Percentiles rank a stretch among this genome's conserved stretches.
Evolutionary conservation across 805 yeast genomes (phyloP).

Genomic region (Pachysolen tannophilus): DNA sequence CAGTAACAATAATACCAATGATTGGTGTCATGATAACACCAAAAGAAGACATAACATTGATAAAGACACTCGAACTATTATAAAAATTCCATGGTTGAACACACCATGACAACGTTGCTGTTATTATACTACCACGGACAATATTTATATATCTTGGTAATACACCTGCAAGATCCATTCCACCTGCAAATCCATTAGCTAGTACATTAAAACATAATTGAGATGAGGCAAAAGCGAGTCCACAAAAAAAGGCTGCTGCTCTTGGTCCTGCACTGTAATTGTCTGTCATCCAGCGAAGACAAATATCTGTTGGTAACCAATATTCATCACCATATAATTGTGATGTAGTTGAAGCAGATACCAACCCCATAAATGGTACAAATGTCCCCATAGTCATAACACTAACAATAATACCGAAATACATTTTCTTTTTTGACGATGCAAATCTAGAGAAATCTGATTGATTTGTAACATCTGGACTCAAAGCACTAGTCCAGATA

Average conservation of each 20-base stretch:
- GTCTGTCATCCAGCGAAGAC: slow-evolving; percentile 17
- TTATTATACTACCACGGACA: slow-evolving; percentile 26
- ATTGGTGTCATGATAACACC: slow-evolving; percentile 29
- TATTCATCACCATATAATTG: slow-evolving; percentile 26
- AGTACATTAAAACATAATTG: slow-evolving; percentile 28
- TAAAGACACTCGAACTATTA: slow-evolving; percentile 26
- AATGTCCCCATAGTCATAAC: slow-evolving; percentile 28
- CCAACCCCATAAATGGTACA: slow-evolving; percentile 31
- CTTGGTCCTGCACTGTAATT: slow-evolving; percentile 26
- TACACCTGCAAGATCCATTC: slow-evolving; percentile 34
- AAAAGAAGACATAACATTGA: slow-evolving; percentile 30
- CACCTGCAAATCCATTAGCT: slow-evolving; percentile 29
- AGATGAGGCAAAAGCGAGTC: slow-evolving; percentile 25
- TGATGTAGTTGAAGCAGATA: slow-evolving; percentile 26
- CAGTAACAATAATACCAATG: slow-evolving; percentile 26
- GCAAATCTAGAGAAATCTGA: slow-evolving; percentile 34
- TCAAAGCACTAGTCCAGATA: slow-evolving; percentile 31
- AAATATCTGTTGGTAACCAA: slow-evolving; percentile 31
- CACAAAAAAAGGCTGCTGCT: slow-evolving; percentile 33
- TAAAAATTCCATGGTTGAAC: slow-evolving; percentile 32
- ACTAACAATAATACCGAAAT: slow-evolving; percentile 23
- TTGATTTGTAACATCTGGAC: slow-evolving; percentile 31
- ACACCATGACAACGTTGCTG: slow-evolving; percentile 27
- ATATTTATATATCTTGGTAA: slow-evolving; percentile 32
- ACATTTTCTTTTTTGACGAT: slow-evolving; percentile 16